Base-by-base conservation (phyloP, 208 protist species). In the Crithidia expoeki region DNA sequence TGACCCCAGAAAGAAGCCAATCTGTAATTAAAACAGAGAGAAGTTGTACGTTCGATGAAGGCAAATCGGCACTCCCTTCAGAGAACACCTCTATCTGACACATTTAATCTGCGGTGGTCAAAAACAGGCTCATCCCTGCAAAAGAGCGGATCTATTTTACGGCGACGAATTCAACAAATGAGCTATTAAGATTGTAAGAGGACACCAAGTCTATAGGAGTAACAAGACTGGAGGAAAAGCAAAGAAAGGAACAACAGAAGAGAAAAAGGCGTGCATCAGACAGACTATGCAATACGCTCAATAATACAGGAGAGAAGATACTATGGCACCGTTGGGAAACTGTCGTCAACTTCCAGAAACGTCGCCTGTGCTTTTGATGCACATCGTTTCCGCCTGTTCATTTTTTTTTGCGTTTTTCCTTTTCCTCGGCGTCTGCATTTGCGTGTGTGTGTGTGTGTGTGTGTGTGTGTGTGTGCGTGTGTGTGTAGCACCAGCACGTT, bases 231-330 rank as follows among this genome's bases (percentile, higher is more conserved):
- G 34, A 4, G 11, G 16, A 7, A 16, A 28, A 33, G 42, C 23
- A 49, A 52, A 55, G n/a, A 55, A n/a, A 65, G 17, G 12, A 55
- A 55, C 16, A 65, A 65, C 5, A 61, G 30, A 42, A 65, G 2
- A 49, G 28, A 52, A 36, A 23, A 65, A 47, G 4, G 9, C 34
- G 55, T 42, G 55, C 34, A 21, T 47, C 21, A 42, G 5, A 32
- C 34, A 60, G 32, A 21, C 19, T n/a, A 32, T 19, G 32, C 32
- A 60, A 47, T 7, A 60, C 55, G 55, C 33, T 30, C 33, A 21
- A 60, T 30, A 28, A 30, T 60, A 60, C 33, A 60, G 55, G 17
- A 60, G 34, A 60, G 21, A 42, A 44, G 55, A 28, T 30, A 9
- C 34, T 23, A 42, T 34, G n/a, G 12, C 58, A 51, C 5, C 40